phyloP scores from a whole-genome alignment of 352 stramenopile species.

The Pythium grandisporangium region DNA sequence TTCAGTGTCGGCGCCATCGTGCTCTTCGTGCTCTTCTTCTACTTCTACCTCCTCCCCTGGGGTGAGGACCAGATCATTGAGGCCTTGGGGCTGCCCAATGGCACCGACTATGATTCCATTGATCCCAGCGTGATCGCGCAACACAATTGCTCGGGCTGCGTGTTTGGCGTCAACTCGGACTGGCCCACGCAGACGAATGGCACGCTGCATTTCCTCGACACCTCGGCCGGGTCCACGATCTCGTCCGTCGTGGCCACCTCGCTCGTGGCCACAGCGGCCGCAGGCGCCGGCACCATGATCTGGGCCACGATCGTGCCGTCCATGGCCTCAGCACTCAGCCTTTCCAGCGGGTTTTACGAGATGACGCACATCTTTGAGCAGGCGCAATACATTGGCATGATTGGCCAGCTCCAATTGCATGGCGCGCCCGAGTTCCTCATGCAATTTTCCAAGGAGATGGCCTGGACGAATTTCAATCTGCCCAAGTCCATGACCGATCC shows the following conservation, averaged over 20 bases:
- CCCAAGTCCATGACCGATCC: slow-evolving; percentile 31
- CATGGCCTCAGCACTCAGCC: slow-evolving; percentile 48
- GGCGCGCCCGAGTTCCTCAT: slow-evolving; percentile 69
- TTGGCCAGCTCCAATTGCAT: slow-evolving; percentile 67
- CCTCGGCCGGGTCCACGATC: slow-evolving; percentile 41
- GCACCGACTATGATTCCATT: slow-evolving; percentile 42
- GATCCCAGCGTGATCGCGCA: slow-evolving; percentile 32
- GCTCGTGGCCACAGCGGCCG: slow-evolving; percentile 35
- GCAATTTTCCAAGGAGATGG: slow-evolving; percentile 73
- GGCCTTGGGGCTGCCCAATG: slow-evolving; percentile 28
- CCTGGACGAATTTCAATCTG: slow-evolving; percentile 85
- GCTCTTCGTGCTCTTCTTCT: slow-evolving; percentile 50
- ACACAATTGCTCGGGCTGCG: slow-evolving; percentile 79
- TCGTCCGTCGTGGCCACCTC: slow-evolving; percentile 62
- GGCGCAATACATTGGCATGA: slow-evolving; percentile 78
- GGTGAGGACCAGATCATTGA: slow-evolving; percentile 62
- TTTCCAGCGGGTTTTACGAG: slow-evolving; percentile 70
- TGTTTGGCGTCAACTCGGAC: slow-evolving; percentile 74
- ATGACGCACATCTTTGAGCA: slow-evolving; percentile 84
- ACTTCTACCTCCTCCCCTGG: slow-evolving; percentile 65
- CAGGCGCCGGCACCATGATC: slow-evolving; percentile 55
- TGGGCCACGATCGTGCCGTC: slow-evolving; percentile 62
- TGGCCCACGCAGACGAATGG: slow-evolving; percentile 74
- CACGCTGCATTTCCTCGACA: slow-evolving; percentile 65
- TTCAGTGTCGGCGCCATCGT: slow-evolving; percentile 40